These are phyloP conservation scores for Neopestalotiopsis clavispora DNA, from an alignment of 2,329 filamentous ascomycete genomes.

Conservation along the genomic window DNA sequence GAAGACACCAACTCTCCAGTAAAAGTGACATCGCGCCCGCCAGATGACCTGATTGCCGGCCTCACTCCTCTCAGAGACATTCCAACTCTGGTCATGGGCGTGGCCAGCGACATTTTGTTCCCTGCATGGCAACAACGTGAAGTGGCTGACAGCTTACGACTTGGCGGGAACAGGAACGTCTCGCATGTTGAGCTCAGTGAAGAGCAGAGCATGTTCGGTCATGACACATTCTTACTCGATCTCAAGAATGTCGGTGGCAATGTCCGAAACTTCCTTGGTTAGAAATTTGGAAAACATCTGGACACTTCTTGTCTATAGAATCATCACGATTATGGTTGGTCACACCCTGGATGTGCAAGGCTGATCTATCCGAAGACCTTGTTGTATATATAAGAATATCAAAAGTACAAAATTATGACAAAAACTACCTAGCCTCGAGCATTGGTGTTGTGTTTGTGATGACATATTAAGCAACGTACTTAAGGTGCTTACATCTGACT, in stretches of 20 bases:
- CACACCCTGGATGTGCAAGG: background rate
- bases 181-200: conserved; percentile 91
- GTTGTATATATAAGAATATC: no score
- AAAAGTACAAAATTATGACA: no score
- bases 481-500: no score
- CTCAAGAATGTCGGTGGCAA: conserved; percentile 89
- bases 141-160: conserved; percentile 81
- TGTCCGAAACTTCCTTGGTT: conserved; percentile 78
- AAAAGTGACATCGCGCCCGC: conserved; percentile 57
- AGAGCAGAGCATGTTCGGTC: conserved; percentile 92
- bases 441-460: no score
- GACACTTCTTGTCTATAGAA: background rate
- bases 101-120: conserved; percentile 95
- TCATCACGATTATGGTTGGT: background rate
- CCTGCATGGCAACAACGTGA: conserved; percentile 98
- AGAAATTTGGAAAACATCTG: background rate
- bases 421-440: no score
- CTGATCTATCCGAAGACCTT: no score
- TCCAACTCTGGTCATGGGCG: conserved; percentile 87
- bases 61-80: conserved; percentile 74
- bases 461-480: no score
- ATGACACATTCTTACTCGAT: conserved; percentile 95
- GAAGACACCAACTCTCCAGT: conserved; percentile 36
- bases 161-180: conserved; percentile 79
- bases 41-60: conserved; percentile 79